Base-by-base conservation (phyloP, 768 basidiomycete genomes). In the Russula emetica region DNA sequence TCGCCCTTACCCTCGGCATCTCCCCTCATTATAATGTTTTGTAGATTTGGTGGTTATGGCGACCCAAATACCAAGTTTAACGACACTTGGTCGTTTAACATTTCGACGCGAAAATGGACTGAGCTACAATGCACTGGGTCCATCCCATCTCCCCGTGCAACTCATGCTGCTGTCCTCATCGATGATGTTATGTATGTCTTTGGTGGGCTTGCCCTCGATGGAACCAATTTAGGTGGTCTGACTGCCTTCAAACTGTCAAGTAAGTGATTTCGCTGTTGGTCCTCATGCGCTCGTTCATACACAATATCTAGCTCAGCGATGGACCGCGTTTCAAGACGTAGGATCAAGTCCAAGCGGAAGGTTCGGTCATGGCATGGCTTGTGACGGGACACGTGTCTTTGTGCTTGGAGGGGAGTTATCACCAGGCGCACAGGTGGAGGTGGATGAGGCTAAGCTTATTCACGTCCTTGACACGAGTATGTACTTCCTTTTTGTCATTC, bases 261-360 rank as follows among this genome's bases (percentile, higher is more conserved):
- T 98, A 69, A 72, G 94, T 83, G n/a, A 52, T 55, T 38, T n/a
- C 8, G 1, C 20, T 14, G 14, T 24, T 45, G 59, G 34, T 45
- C 34, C 49, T 18, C 5, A 6, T 36, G 38, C 30, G 18, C 40
- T 50, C 24, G 10, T n/a, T 62, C 28, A 58, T 49, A 32, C 57
- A 61, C 14, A 42, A 54, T 49, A 53, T 52, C 40, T 72, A 98
- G 96, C 94, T 75, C 91, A 94, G 71, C 82, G 96, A 70, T 99
- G 97, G 97, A 98, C 94, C 77, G 98, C 94, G 92, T 98, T 98
- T 80, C 94, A 97, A 75, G 97, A 98, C 72, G 98, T 98, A 96
- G 97, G 97, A 0, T 95, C 96, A 18, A 84, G 92, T 18, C 97
- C 97, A 0, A 86, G 81, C 45, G 91, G 93, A 2, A 83, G 97